phyloP scores from a whole-genome alignment of 352 stramenopile genomes.

The Lagenidium sp. region DNA sequence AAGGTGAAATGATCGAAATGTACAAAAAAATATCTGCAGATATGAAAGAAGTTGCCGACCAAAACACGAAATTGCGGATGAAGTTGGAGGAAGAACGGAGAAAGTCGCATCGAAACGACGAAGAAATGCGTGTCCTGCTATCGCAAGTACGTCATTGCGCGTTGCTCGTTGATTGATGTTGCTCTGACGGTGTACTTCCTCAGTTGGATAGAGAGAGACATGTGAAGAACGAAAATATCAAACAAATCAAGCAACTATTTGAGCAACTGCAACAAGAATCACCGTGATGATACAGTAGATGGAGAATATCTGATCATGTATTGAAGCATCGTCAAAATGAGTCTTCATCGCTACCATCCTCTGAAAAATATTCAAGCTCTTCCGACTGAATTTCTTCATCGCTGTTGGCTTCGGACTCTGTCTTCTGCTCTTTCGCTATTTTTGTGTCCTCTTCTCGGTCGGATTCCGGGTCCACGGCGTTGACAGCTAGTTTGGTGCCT shows the following conservation, averaged over 20 bases:
- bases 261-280: slow-evolving; percentile 55
- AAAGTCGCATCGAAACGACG: too few relatives aligned
- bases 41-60: slow-evolving; percentile 28
- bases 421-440: slow-evolving; percentile 18
- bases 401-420: slow-evolving; percentile 26
- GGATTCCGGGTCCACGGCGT: background rate
- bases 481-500: too few relatives aligned
- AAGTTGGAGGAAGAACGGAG: slow-evolving; percentile 36
- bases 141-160: slow-evolving; percentile 44
- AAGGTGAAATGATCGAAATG: slow-evolving; percentile 25
- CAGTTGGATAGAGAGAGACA: slow-evolving; percentile 66
- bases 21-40: slow-evolving; percentile 29
- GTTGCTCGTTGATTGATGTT: background rate
- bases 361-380: slow-evolving; percentile 80
- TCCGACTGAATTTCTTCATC: slow-evolving; percentile 61
- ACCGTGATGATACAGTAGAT: slow-evolving; percentile 11
- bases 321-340: slow-evolving; percentile 45
- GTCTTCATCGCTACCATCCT: slow-evolving; percentile 71
- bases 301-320: slow-evolving; percentile 1
- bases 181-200: too few relatives aligned
- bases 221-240: slow-evolving; percentile 56
- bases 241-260: slow-evolving; percentile 70
- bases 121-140: slow-evolving; percentile 55
- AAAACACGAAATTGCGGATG: too few relatives aligned
- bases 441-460: slow-evolving; percentile 14